Percentiles rank a stretch among this genome's conserved stretches.
phyloP scores from a whole-genome alignment of 139 green algal species.

The Monoraphidium neglectum region DNA sequence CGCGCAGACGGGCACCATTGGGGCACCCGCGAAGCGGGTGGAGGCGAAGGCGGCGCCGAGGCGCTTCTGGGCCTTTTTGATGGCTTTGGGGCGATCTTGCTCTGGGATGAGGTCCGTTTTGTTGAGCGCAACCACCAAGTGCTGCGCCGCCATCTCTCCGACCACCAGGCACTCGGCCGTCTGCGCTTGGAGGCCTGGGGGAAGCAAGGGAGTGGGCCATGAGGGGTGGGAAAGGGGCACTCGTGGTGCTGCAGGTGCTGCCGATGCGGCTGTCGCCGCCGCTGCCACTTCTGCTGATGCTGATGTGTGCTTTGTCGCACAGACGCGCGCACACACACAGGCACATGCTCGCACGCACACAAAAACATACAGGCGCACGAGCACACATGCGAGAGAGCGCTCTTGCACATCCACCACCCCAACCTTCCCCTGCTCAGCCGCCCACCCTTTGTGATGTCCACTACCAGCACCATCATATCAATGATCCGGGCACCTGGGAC shows the following conservation, averaged over 20 bases:
- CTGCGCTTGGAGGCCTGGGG: constrained; percentile 82
- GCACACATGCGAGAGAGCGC: no score
- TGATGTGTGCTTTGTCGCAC: no score
- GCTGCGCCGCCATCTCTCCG: constrained; percentile 80
- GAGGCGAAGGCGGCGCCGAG: constrained; percentile 10
- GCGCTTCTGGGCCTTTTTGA: constrained; percentile 57
- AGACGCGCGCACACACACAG: neutral
- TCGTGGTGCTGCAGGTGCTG: no score
- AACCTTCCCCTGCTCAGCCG: no score
- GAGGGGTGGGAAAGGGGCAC: no score
- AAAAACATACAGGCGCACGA: neutral
- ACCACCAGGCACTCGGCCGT: constrained; percentile 93
- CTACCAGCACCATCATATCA: constrained; percentile 93
- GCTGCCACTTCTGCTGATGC: no score
- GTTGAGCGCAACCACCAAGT: constrained; percentile 92
- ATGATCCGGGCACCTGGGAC: constrained; percentile 87
- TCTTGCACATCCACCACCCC: no score
- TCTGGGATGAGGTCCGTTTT: constrained; percentile 79
- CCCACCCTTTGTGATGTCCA: constrained; percentile 92
- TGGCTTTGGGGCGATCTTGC: constrained; percentile 57
- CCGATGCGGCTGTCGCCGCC: no score
- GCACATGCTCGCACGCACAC: neutral
- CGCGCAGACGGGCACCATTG: constrained; percentile 24
- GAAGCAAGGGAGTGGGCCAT: no score
- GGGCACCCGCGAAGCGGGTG: constrained; percentile 31